Conservation (phyloP, 352 stramenopile genomes). For the Phytophthora citricola region DNA sequence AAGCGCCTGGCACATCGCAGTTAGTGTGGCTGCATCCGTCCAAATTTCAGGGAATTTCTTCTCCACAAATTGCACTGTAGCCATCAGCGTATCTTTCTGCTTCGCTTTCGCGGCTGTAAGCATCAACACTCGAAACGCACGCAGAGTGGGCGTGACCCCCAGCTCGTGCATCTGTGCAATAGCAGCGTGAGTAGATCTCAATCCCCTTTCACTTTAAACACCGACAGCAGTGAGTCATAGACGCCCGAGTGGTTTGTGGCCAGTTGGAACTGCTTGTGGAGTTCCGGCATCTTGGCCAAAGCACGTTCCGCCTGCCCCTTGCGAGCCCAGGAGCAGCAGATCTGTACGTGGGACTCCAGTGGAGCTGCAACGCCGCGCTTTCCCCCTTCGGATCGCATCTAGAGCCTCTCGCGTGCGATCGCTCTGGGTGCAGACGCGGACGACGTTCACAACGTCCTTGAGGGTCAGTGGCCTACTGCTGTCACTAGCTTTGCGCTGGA, state of each 20-base stretch:
- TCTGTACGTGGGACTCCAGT: constrained; percentile 47
- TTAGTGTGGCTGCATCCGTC: constrained; percentile 57
- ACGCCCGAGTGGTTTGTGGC: constrained; percentile 18
- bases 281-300: constrained; percentile 44
- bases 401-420: constrained; percentile 63
- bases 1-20: constrained; percentile 72
- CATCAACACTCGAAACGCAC: constrained; percentile 69
- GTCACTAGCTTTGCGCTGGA: constrained; percentile 46
- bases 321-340: constrained; percentile 54
- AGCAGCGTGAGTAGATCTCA: constrained; percentile 56
- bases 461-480: constrained; percentile 13
- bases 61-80: constrained; percentile 56
- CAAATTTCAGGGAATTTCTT: constrained; percentile 44
- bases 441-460: constrained; percentile 39
- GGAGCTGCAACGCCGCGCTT: constrained; percentile 44
- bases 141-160: constrained; percentile 50
- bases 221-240: constrained; percentile 65
- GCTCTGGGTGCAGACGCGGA: constrained; percentile 50
- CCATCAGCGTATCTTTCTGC: constrained; percentile 52
- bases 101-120: constrained; percentile 54
- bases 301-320: constrained; percentile 59
- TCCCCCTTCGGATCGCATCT: constrained; percentile 48
- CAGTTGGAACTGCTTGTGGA: constrained; percentile 30
- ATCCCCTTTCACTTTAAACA: constrained; percentile 67
- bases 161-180: constrained; percentile 76